These are phyloP conservation scores for Penicillium herquei DNA, from an alignment of 495 filamentous ascomycete species.

Conservation along the genomic window DNA sequence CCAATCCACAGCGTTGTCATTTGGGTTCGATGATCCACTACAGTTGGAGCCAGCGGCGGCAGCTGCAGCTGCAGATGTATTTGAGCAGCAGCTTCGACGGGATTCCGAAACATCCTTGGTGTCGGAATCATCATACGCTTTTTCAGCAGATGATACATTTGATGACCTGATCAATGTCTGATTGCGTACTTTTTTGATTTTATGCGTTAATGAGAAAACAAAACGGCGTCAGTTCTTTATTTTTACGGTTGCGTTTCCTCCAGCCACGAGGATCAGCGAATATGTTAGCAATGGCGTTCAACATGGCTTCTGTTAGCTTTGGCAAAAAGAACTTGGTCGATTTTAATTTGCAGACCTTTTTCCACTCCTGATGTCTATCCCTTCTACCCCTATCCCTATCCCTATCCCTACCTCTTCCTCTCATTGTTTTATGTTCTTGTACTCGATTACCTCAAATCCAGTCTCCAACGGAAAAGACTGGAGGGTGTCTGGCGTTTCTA, in stretches of 20 bases:
- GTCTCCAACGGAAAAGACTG: conserved; percentile 7
- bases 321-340: background rate
- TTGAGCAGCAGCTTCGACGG: conserved; percentile 32
- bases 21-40: conserved; percentile 40
- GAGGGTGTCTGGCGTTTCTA: conserved; percentile 22
- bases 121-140: conserved; percentile 30
- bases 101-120: conserved; percentile 29
- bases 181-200: conserved; percentile 2
- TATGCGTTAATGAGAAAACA: background rate
- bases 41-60: conserved; percentile 22
- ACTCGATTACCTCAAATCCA: conserved; percentile 14
- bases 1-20: conserved; percentile 19
- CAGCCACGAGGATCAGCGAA: conserved; percentile 1
- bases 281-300: conserved; percentile 7
- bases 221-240: background rate
- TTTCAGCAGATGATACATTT: conserved; percentile 35
- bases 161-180: conserved; percentile 35
- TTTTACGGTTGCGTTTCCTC: background rate
- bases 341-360: too few relatives aligned
- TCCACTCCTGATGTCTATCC: background rate
- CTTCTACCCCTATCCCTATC: background rate
- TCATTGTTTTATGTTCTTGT: background rate
- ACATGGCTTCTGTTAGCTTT: background rate
- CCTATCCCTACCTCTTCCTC: background rate
- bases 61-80: conserved; percentile 13